These are phyloP conservation scores for Neonothopanus nambi DNA, from an alignment of 1,284 basidiomycete species.

Conservation along the genomic window DNA sequence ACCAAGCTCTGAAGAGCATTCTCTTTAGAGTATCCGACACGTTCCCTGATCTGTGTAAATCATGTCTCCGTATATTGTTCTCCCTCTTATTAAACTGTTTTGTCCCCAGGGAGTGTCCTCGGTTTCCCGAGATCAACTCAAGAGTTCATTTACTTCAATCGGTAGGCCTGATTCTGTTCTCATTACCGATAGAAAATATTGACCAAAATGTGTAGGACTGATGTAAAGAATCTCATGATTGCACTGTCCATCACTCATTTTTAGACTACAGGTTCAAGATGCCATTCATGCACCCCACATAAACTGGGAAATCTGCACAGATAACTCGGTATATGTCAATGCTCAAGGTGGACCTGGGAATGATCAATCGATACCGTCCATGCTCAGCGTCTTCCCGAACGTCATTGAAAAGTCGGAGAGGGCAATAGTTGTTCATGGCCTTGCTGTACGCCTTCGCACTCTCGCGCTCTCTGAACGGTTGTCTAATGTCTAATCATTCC, in stretches of 20 bases:
- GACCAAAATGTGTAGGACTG: conserved; percentile 30
- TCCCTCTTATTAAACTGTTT: not conserved
- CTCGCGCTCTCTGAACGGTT: not conserved
- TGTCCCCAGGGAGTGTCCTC: conserved; percentile 48
- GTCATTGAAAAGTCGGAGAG: conserved; percentile 72
- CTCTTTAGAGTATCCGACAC: conserved; percentile 38
- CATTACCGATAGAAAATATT: not conserved
- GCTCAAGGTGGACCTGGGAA: conserved; percentile 44
- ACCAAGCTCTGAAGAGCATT: not conserved
- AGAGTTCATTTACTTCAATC: conserved; percentile 42
- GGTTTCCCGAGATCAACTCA: conserved; percentile 58
- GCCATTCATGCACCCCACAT: conserved; percentile 63
- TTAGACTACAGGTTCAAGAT: conserved; percentile 50
- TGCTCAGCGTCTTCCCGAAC: conserved; percentile 61
- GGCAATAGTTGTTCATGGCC: conserved; percentile 66
- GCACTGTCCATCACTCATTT: not conserved
- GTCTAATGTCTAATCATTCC: not conserved
- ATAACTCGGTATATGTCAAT: conserved; percentile 47
- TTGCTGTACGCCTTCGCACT: conserved; percentile 46
- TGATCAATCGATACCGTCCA: conserved; percentile 52
- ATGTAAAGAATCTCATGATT: conserved; percentile 28
- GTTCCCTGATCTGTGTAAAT: conserved; percentile 36
- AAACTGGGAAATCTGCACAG: conserved; percentile 48
- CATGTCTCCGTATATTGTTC: not conserved
- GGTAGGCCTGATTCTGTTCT: conserved; percentile 9